A percentile compares a stretch with the other conserved stretches of the same genome.
phyloP scores from a whole-genome alignment of 805 yeast genomes.

The Starmera caribaea region DNA sequence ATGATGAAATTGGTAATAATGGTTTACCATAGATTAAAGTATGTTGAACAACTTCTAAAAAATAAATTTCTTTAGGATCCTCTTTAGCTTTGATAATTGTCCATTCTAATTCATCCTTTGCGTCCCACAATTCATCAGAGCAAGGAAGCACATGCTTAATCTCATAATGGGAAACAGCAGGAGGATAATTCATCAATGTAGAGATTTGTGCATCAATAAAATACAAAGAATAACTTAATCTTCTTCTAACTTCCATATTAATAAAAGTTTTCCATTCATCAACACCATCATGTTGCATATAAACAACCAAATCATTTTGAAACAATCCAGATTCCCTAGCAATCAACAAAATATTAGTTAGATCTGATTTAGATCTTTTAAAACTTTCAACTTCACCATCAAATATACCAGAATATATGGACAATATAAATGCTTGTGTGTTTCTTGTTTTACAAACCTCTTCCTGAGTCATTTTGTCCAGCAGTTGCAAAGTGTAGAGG shows the following conservation, averaged over 20 bases:
- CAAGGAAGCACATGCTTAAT: slow-evolving; percentile 1
- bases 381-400: background rate
- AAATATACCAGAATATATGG: background rate
- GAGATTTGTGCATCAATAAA: background rate
- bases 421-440: background rate
- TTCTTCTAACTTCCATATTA: background rate
- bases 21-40: background rate
- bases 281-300: too few relatives aligned
- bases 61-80: background rate
- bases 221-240: background rate
- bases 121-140: background rate
- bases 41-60: background rate
- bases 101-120: background rate
- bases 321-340: slow-evolving; percentile 1
- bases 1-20: background rate
- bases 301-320: background rate
- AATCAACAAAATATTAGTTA: background rate
- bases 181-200: background rate
- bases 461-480: background rate
- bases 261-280: background rate
- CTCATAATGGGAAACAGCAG: slow-evolving; percentile 1
- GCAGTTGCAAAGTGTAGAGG: background rate
- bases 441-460: background rate
- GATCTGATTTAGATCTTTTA: background rate
- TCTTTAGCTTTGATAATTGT: background rate